Conservation (phyloP, 2,329 filamentous ascomycete genomes). For the Aspergillus sp. region DNA sequence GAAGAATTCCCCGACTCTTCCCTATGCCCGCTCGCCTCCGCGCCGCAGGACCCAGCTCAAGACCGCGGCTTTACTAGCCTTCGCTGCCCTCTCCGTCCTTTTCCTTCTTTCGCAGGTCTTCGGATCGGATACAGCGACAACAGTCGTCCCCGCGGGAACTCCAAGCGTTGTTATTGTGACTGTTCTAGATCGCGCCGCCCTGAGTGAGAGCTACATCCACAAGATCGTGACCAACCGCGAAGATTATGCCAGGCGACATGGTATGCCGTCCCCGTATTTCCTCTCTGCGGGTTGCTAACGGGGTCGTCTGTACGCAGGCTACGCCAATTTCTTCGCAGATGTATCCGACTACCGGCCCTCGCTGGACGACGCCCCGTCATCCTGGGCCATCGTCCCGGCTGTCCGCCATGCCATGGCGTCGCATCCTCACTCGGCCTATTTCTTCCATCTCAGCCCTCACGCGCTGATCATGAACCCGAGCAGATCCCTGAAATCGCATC, state of each 20-base stretch:
- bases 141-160: slow-evolving; percentile 19
- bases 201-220: slow-evolving; percentile 58
- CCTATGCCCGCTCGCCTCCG: slow-evolving; percentile 48
- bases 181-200: slow-evolving; percentile 59
- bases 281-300: neutral
- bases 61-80: slow-evolving; percentile 45
- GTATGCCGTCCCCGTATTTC: slow-evolving; percentile 40
- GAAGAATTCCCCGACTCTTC: slow-evolving; percentile 67
- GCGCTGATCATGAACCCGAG: slow-evolving; percentile 80
- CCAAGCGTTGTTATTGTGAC: slow-evolving; percentile 70
- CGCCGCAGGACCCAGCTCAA: slow-evolving; percentile 55
- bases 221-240: slow-evolving; percentile 73
- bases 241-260: slow-evolving; percentile 76
- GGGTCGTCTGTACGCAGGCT: slow-evolving; percentile 48
- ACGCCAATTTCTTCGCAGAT: slow-evolving; percentile 72
- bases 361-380: slow-evolving; percentile 34
- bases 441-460: slow-evolving; percentile 82
- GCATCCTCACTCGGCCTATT: slow-evolving; percentile 64
- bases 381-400: slow-evolving; percentile 64
- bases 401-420: slow-evolving; percentile 79
- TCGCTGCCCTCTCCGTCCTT: slow-evolving; percentile 50
- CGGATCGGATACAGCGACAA: slow-evolving; percentile 16
- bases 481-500: slow-evolving; percentile 57
- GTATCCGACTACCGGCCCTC: slow-evolving; percentile 57
- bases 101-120: slow-evolving; percentile 48